phyloP scores from a whole-genome alignment of 768 basidiomycete genomes.

The Lepiota brunneoincarnata region DNA sequence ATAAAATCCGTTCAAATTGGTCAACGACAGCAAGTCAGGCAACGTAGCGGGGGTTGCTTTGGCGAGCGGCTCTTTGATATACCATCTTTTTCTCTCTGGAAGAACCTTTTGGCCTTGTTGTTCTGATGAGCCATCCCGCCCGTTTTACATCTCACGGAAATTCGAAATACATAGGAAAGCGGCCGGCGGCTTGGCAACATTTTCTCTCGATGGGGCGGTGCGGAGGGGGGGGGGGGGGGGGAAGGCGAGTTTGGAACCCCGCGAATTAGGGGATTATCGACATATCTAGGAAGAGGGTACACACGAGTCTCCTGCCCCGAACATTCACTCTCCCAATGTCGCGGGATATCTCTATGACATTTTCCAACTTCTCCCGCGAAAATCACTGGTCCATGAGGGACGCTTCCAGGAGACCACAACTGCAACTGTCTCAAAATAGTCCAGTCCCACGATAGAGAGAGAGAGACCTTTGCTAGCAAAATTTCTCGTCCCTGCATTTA shows the following conservation, averaged over 20 bases:
- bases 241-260: neutral
- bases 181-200: neutral
- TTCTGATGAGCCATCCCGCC: too few relatives aligned
- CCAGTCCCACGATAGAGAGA: neutral
- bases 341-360: neutral
- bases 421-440: neutral
- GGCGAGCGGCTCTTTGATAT: too few relatives aligned
- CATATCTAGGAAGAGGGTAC: conserved; percentile 5
- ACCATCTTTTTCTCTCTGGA: too few relatives aligned
- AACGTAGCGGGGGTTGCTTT: too few relatives aligned
- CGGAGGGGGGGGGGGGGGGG: too few relatives aligned
- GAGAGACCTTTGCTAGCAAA: too few relatives aligned
- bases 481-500: too few relatives aligned
- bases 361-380: conserved; percentile 1
- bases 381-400: neutral
- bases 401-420: neutral
- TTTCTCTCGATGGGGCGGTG: too few relatives aligned
- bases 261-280: neutral
- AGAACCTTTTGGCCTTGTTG: too few relatives aligned
- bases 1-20: too few relatives aligned
- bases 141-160: too few relatives aligned
- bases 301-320: neutral
- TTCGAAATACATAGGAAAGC: neutral
- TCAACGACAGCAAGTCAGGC: too few relatives aligned
- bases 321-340: neutral